Evolutionary conservation across 2,329 filamentous ascomycete species (phyloP), one percentile per base, ranked within the genome.

Genomic region (Venturia aucupariae): DNA sequence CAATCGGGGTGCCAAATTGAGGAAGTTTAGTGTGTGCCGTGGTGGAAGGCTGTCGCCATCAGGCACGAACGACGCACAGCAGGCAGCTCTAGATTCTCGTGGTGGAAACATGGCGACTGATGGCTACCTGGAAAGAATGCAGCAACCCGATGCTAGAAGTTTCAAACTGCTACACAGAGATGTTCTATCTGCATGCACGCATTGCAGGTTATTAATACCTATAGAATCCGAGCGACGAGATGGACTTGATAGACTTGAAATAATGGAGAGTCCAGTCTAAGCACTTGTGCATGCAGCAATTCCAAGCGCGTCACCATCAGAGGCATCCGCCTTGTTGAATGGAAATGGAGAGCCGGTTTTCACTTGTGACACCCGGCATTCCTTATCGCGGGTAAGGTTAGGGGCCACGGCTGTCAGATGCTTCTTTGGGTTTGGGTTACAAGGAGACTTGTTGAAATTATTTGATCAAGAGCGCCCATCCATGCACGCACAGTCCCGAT

Each of bases 351-450:
- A 57, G 51, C 15, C 51, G 30, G 51, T 55, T 32, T 32, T 17
- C 51, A 55, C 4, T 7, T 35, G 51, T 30, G 51, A 35, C 27
- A 22, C 51, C 15, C 51, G 51, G 51, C 51, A 57, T 30, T 19
- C n/a, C 51, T 57, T 38, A 57, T 57, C 27, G 51, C 24, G 48
- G 48, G 48, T 55, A 55, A 32, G 48, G 48, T 55, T 55, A 32
- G 48, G 24, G 48, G 6, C 4, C 46, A 32, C 51, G 51, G 51
- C 27, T 55, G 30, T 55, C 51, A n/a, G 15, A 55, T 55, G 51
- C 30, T 35, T 35, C 51, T 35, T 35, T 38, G 30, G 51, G 51
- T 35, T 35, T 38, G 30, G 51, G 51, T 51, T 35, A 57, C 51
- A 57, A 35, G 51, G 51, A n/a, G 27, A 55, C 35, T 38, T 38